Conservation (phyloP, 2,329 filamentous ascomycete genomes). For the Colletotrichum lupini region DNA sequence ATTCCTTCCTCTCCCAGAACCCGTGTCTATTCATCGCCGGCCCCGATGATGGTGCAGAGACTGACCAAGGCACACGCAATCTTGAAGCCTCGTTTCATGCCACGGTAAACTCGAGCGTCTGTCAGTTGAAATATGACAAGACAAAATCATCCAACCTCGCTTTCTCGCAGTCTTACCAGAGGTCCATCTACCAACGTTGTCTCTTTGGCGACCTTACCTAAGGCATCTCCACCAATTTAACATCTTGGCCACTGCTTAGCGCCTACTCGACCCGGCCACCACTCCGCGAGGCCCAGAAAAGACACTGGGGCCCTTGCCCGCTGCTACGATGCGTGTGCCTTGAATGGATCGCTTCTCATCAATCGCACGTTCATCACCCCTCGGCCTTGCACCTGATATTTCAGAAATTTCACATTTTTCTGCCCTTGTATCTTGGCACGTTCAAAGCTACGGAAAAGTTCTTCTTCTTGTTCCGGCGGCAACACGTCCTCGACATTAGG, state of each 20-base stretch:
- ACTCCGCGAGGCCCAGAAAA: slow-evolving; percentile 2
- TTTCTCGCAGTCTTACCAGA: neutral
- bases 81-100: no score
- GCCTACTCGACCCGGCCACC: neutral
- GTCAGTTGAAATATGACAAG: no score
- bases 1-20: no score
- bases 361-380: neutral
- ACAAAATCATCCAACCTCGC: no score
- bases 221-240: neutral
- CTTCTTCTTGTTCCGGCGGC: neutral
- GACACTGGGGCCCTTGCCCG: neutral
- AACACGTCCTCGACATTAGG: neutral
- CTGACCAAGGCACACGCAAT: no score
- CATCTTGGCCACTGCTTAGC: neutral
- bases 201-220: slow-evolving; percentile 5
- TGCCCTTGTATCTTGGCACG: neutral
- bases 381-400: neutral
- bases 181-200: neutral
- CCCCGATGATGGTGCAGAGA: no score
- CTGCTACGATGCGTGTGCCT: neutral
- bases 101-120: no score
- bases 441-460: neutral
- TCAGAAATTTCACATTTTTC: neutral
- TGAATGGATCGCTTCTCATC: slow-evolving; percentile 25
- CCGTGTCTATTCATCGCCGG: no score